Base-by-base conservation (phyloP, 1,284 basidiomycete genomes). In the Sphagnurus paluster region DNA sequence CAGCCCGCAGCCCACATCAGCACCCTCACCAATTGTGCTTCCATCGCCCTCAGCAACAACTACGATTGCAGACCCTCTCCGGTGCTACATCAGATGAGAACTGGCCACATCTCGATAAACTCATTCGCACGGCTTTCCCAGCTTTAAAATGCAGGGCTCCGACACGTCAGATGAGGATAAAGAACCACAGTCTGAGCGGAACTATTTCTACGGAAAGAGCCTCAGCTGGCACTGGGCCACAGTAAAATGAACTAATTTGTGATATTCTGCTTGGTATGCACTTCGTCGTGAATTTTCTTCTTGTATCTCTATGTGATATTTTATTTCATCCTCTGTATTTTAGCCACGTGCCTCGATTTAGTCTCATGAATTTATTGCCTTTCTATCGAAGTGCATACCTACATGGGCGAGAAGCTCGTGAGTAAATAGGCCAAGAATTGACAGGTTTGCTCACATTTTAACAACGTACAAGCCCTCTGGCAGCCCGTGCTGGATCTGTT, bases 81-180 rank as follows among this genome's bases (percentile, higher is more conserved):
- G 95, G 95, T 4, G 72, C 77, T 52, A 91, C 91, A 13, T 93
- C 90, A 17, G 91, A 98, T 64, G 91, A 97, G 69, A 97, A 98
- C 55, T 95, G 91, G 90, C 91, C 90, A 1, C 73, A 84, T 56
- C 75, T 95, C 4, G 86, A 90, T 48, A 66, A 65, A 25, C 67
- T 80, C 16, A 69, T 93, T 13, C 68, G 70, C 37, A 66, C 70
- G n/a, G 63, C 72, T 5, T 87, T 85, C 57, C 82, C 87, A 2
- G 56, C 60, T 5, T 59, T 89, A 44, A 75, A 71, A 44, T 76
- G 81, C 60, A 74, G 78, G n/a, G 55, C 61, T n/a, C 70, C 72
- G 26, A 64, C 65, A 13, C 64, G 65, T 35, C 69, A 72, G 42
- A 63, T 54, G 41, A 69, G 67, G 54, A 70, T 72, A 48, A 70